Evolutionary conservation across 129 eudicot species (phyloP), one percentile per base, ranked within the genome.

Genomic region (Lactuca saligna): DNA sequence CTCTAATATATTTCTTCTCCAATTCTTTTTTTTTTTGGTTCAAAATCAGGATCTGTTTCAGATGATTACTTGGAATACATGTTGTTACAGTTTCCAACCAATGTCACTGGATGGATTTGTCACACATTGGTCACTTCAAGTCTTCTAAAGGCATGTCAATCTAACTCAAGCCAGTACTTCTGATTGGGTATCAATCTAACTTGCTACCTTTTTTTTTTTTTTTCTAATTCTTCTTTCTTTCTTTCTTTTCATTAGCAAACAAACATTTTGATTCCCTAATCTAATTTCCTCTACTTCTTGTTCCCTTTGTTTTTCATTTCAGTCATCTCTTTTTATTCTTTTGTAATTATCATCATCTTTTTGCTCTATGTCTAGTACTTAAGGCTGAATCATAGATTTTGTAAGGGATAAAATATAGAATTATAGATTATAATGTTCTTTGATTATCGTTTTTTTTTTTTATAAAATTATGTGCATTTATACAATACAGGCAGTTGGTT

Each of bases 101-200:
- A 94, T 72, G 89, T 94, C 58, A 94, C 99, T 54, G 99, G 77
- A 57, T 94, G 99, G 99, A 90, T 94, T 64, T 94, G 99, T 75
- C 87, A 90, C 60, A 79, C 95, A 8, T 82, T 94, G 93, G 99
- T 94, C 58, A 94, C 97, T 56, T 94, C 99, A 74, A 94, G 96
- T 84, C 99, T 94, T 60, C 72, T 94, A 70, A 89, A 89, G 99
- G 99, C 97, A 89, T 65, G 99, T 74, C 69, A 83, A 75, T 82
- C 81, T 84, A 75, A 83, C 80, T 77, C 85, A 70, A 76, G 82
- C 80, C 54, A 66, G 74, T 82, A 75, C 65, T 78, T 80, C 71
- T 44, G 34, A 75, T 80, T 82, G 73, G 75, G 79, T 72, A 83
- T 83, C 14, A 55, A 68, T 55, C 50, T n/a, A 71, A 56, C 37